Conservation (phyloP, 768 basidiomycete species). For the Gelatoporia subvermispora region DNA sequence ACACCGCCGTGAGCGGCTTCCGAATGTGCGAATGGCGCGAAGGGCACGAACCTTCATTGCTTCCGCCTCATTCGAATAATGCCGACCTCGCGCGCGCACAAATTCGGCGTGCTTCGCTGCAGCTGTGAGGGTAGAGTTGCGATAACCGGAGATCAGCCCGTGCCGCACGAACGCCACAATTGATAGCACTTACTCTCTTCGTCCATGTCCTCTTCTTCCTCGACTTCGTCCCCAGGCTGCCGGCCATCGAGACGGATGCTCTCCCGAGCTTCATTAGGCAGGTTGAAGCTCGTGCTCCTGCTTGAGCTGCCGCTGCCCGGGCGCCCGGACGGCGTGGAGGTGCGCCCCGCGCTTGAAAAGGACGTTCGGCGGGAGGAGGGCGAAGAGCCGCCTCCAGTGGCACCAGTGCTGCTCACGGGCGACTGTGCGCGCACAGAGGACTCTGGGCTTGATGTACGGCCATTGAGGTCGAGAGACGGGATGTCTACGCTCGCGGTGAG, state of each 20-base stretch:
- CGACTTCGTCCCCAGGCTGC: constrained; percentile 49
- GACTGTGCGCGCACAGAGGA: constrained; percentile 35
- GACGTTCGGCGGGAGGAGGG: constrained; percentile 74
- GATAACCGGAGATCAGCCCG: background rate
- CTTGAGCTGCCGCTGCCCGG: constrained; percentile 62
- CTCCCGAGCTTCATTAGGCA: constrained; percentile 64
- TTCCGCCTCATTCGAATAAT: constrained; percentile 89
- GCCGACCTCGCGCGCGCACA: constrained; percentile 72
- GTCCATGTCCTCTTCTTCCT: constrained; percentile 80
- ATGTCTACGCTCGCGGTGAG: constrained; percentile 52
- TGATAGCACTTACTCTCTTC: constrained; percentile 67
- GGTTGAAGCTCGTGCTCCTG: constrained; percentile 79
- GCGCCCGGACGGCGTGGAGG: constrained; percentile 48
- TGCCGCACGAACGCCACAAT: background rate
- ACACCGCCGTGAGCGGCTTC: background rate
- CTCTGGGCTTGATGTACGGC: constrained; percentile 30
- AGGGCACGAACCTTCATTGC: constrained; percentile 73
- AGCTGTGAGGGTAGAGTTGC: constrained; percentile 45
- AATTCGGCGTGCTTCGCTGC: constrained; percentile 81
- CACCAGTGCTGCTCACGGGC: constrained; percentile 36
- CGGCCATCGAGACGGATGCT: constrained; percentile 45
- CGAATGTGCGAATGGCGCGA: background rate
- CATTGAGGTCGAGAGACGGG: constrained; percentile 66
- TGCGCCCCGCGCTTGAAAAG: constrained; percentile 57
- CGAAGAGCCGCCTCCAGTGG: constrained; percentile 56